These are phyloP conservation scores for Pythium phragmiticola DNA, from an alignment of 352 stramenopile species.

Conservation along the genomic window DNA sequence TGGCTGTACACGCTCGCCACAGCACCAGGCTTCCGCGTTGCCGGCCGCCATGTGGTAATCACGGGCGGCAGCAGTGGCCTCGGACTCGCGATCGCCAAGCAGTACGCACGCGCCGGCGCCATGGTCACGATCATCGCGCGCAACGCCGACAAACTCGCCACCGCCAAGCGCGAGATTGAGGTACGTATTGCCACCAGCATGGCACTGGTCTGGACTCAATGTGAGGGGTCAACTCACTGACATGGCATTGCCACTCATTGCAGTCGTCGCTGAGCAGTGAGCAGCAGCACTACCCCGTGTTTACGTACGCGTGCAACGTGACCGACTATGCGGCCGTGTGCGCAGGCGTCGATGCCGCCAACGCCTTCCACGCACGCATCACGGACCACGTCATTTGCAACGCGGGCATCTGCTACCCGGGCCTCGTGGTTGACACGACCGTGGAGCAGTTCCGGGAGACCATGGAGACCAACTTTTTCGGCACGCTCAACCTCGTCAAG, in stretches of 20 bases:
- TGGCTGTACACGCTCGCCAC: conserved; percentile 42
- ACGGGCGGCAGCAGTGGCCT: conserved; percentile 41
- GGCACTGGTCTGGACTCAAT: not conserved
- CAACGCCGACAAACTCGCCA: conserved; percentile 32
- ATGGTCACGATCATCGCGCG: conserved; percentile 47
- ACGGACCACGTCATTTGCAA: conserved; percentile 60
- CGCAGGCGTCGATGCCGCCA: conserved; percentile 42
- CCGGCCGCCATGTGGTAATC: conserved; percentile 53
- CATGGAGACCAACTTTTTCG: conserved; percentile 63
- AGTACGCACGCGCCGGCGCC: conserved; percentile 48
- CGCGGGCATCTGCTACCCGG: conserved; percentile 32
- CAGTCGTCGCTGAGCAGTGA: not conserved
- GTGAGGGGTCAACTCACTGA: not conserved
- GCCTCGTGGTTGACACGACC: conserved; percentile 50
- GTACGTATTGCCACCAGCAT: conserved; percentile 8
- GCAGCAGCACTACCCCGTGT: conserved; percentile 28
- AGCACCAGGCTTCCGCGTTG: conserved; percentile 45
- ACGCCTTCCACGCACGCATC: conserved; percentile 42
- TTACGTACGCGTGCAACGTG: conserved; percentile 43
- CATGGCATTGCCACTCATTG: not conserved
- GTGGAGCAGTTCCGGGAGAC: conserved; percentile 33
- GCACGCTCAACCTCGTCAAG: conserved; percentile 55
- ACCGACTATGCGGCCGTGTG: conserved; percentile 37
- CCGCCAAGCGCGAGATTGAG: conserved; percentile 33
- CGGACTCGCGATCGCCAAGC: conserved; percentile 56